These are phyloP conservation scores for Chenopodium suecicum DNA, from an alignment of 148 eudicot genomes.

Conservation along the genomic window DNA sequence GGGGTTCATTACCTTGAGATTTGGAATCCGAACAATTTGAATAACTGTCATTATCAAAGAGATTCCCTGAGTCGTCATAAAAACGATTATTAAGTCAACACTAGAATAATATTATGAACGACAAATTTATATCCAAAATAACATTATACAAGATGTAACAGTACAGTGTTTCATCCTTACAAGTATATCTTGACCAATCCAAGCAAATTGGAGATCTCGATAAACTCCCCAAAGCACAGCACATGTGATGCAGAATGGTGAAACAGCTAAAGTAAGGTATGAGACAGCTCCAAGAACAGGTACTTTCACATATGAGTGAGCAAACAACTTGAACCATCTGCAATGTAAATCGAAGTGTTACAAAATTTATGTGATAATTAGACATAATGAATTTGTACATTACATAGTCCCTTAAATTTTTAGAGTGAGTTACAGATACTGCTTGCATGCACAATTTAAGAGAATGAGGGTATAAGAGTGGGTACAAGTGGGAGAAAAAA, in stretches of 20 bases:
- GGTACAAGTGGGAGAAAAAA: too few relatives aligned
- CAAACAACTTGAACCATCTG: conserved; percentile 64
- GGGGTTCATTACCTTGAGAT: conserved; percentile 66
- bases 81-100: conserved; percentile 8
- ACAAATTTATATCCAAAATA: neutral
- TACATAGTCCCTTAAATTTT: too few relatives aligned
- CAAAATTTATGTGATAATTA: neutral
- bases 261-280: conserved; percentile 67
- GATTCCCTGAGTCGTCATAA: conserved; percentile 56
- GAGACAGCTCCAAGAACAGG: conserved; percentile 77
- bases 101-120: neutral
- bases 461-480: too few relatives aligned
- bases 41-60: conserved; percentile 76
- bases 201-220: conserved; percentile 53
- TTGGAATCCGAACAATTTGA: conserved; percentile 78
- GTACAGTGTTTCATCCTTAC: conserved; percentile 42
- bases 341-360: conserved; percentile 8
- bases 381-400: neutral
- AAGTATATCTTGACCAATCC: conserved; percentile 95
- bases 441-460: too few relatives aligned
- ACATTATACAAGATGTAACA: neutral
- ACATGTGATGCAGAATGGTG: conserved; percentile 79
- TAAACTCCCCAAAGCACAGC: conserved; percentile 75
- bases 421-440: too few relatives aligned
- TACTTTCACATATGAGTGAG: conserved; percentile 59